Evolutionary conservation across 2,329 filamentous ascomycete species (phyloP).

Genomic region (Penicillium digitatum): DNA sequence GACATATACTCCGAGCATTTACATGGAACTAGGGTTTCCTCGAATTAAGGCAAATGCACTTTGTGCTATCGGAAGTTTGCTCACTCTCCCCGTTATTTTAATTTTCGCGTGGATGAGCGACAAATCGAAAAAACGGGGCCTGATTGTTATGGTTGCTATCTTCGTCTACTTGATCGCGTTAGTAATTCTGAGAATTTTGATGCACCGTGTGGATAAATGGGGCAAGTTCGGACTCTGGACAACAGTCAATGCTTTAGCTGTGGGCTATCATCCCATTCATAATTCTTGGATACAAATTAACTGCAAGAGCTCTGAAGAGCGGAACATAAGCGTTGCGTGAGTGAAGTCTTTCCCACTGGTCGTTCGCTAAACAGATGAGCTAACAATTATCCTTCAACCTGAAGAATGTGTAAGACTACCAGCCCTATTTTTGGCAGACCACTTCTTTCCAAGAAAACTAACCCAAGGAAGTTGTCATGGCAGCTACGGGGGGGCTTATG

Average conservation of each 20-base stretch:
- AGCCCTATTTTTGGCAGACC: not conserved
- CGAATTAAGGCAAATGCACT: slow-evolving; percentile 49
- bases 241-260: slow-evolving; percentile 49
- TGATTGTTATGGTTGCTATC: slow-evolving; percentile 46
- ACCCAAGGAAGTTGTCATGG: slow-evolving; percentile 42
- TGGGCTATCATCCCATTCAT: slow-evolving; percentile 53
- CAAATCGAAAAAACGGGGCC: slow-evolving; percentile 44
- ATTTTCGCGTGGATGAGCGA: slow-evolving; percentile 50
- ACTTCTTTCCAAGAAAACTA: not conserved
- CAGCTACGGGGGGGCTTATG: slow-evolving; percentile 51
- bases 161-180: slow-evolving; percentile 46
- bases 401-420: slow-evolving; percentile 26
- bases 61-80: slow-evolving; percentile 39
- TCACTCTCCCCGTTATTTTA: slow-evolving; percentile 49
- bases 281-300: slow-evolving; percentile 55
- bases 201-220: slow-evolving; percentile 49
- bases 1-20: slow-evolving; percentile 47
- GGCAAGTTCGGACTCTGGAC: slow-evolving; percentile 52
- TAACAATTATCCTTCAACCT: slow-evolving; percentile 34
- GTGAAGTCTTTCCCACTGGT: slow-evolving; percentile 13
- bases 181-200: slow-evolving; percentile 40
- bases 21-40: slow-evolving; percentile 45
- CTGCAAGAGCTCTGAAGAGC: slow-evolving; percentile 45
- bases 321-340: slow-evolving; percentile 50
- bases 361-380: not conserved